A percentile compares a stretch with the other conserved stretches of the same genome.
Conservation (phyloP, 2,329 filamentous ascomycete genomes). For the Penicillium sp. region DNA sequence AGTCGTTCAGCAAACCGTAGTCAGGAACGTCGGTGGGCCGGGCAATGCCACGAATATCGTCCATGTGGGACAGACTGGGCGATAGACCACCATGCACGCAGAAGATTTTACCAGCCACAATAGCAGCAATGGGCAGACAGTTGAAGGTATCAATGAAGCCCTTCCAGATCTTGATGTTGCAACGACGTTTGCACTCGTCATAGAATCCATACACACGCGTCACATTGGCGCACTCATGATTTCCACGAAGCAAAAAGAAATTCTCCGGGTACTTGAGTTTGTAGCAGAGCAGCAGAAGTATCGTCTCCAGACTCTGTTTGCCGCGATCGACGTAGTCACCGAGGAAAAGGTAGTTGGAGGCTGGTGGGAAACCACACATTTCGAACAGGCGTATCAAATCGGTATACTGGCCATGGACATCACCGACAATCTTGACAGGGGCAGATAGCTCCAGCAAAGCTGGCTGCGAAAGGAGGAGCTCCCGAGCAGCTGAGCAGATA, state of each 20-base stretch:
- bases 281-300: slow-evolving; percentile 86
- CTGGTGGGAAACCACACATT: slow-evolving; percentile 94
- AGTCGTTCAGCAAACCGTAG: slow-evolving; percentile 88
- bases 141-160: slow-evolving; percentile 97
- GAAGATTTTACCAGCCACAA: slow-evolving; percentile 95
- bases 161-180: slow-evolving; percentile 98
- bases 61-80: slow-evolving; percentile 90
- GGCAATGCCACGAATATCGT: slow-evolving; percentile 93
- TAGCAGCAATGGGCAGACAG: slow-evolving; percentile 88
- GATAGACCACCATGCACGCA: slow-evolving; percentile 94
- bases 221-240: slow-evolving; percentile 95
- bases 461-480: slow-evolving; percentile 85
- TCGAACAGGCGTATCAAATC: slow-evolving; percentile 96
- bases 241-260: slow-evolving; percentile 89
- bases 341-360: slow-evolving; percentile 86
- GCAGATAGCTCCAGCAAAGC: slow-evolving; percentile 86
- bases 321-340: slow-evolving; percentile 96
- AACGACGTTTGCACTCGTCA: slow-evolving; percentile 93
- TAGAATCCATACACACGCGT: slow-evolving; percentile 96
- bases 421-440: slow-evolving; percentile 95
- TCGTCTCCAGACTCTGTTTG: slow-evolving; percentile 93
- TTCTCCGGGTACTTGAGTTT: slow-evolving; percentile 97
- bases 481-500: slow-evolving; percentile 82
- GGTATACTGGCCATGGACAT: slow-evolving; percentile 94
- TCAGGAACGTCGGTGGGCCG: slow-evolving; percentile 95